Evolutionary conservation across 2,329 filamentous ascomycete species (phyloP).

Genomic region (Graphilbum fragrans): DNA sequence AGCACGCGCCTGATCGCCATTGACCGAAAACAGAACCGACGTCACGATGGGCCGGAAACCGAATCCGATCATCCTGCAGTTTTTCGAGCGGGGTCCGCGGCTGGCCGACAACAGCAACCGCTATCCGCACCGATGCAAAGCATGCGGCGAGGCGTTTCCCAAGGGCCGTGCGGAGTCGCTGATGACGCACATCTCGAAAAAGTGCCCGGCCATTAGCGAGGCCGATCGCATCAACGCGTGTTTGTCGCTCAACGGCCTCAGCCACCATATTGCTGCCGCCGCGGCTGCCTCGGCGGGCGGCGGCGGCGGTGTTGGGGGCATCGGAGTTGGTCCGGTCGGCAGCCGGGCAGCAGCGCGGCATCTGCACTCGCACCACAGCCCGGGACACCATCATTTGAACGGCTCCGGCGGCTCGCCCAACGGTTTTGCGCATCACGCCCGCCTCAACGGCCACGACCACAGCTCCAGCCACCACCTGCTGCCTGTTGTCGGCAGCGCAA

Average conservation of each 20-base stretch:
- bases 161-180: slow-evolving; percentile 81
- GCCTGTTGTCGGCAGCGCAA: no score
- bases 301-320: slow-evolving; percentile 9
- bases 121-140: slow-evolving; percentile 83
- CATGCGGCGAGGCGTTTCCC: slow-evolving; percentile 78
- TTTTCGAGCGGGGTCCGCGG: slow-evolving; percentile 79
- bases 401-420: background rate
- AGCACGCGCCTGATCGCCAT: no score
- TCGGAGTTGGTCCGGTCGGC: background rate
- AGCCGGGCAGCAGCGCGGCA: background rate
- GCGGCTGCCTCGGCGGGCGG: slow-evolving; percentile 11
- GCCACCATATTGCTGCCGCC: slow-evolving; percentile 17
- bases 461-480: slow-evolving; percentile 2
- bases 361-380: slow-evolving; percentile 15
- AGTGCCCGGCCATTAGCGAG: slow-evolving; percentile 68
- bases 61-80: slow-evolving; percentile 74
- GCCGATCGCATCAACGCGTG: slow-evolving; percentile 65
- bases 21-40: background rate
- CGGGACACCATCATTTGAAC: background rate
- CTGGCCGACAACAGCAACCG: slow-evolving; percentile 82
- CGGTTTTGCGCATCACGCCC: background rate
- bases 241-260: slow-evolving; percentile 59
- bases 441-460: background rate
- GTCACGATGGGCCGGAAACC: slow-evolving; percentile 66
- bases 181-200: slow-evolving; percentile 71